Evolutionary conservation across 2,329 filamentous ascomycete genomes (phyloP).

Genomic region (Tolypocladium endophyticum): DNA sequence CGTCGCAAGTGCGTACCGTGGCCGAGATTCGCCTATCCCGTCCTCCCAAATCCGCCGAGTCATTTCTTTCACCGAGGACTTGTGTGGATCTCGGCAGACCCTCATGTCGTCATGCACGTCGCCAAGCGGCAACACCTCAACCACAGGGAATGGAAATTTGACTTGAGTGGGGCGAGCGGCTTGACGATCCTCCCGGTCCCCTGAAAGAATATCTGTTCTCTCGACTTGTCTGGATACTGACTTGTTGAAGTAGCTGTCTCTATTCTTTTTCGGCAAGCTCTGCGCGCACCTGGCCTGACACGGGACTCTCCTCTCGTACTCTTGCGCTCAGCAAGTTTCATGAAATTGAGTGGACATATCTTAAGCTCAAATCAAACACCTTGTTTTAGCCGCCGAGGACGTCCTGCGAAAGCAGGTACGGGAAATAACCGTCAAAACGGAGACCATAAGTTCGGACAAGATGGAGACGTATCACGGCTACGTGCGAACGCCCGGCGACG

Average conservation of each 20-base stretch:
- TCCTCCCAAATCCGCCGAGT: background rate
- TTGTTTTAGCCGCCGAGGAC: background rate
- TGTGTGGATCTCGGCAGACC: background rate
- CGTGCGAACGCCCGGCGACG: slow-evolving; percentile 90
- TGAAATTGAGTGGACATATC: background rate
- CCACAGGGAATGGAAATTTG: slow-evolving; percentile 14
- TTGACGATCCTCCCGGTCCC: background rate
- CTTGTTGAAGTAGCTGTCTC: background rate
- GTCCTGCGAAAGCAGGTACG: slow-evolving; percentile 10
- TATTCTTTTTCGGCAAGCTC: background rate
- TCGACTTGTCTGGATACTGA: background rate
- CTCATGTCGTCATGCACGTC: slow-evolving; percentile 16
- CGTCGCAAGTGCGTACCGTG: background rate
- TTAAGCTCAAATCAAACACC: background rate
- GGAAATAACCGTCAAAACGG: slow-evolving; percentile 9
- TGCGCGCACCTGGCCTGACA: background rate
- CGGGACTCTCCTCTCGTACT: background rate
- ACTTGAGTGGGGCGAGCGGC: slow-evolving; percentile 12
- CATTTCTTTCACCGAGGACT: background rate
- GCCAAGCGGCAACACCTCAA: slow-evolving; percentile 21
- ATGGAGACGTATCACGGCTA: slow-evolving; percentile 98
- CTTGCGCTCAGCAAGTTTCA: background rate
- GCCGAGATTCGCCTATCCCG: slow-evolving; percentile 1
- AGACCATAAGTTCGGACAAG: slow-evolving; percentile 16
- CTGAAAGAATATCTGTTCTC: background rate